Percentiles rank a stretch among this genome's conserved stretches.
Conservation (phyloP, 345 rosid genomes). For the Camelina neglecta region DNA sequence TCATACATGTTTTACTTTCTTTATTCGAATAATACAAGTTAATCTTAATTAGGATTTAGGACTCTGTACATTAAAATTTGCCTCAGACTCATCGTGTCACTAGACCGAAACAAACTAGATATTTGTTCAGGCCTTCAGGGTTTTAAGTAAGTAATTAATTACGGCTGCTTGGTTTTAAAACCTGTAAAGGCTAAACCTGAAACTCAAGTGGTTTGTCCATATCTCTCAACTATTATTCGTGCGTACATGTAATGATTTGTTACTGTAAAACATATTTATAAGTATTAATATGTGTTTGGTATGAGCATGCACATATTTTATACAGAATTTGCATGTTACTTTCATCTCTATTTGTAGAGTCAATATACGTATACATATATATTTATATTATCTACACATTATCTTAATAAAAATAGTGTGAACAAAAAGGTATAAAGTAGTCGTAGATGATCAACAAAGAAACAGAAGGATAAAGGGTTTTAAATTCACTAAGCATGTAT, state of each 20-base stretch:
- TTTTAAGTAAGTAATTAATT: background rate
- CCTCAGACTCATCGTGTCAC: no score
- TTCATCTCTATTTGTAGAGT: slow-evolving; percentile 30
- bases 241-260: slow-evolving; percentile 29
- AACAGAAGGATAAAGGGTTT: slow-evolving; percentile 2
- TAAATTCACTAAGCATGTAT: background rate
- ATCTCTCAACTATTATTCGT: slow-evolving; percentile 16
- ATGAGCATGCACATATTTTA: slow-evolving; percentile 32
- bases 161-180: slow-evolving; percentile 6
- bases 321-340: slow-evolving; percentile 28
- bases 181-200: slow-evolving; percentile 25
- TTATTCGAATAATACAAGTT: background rate
- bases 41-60: no score
- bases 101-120: no score
- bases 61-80: no score
- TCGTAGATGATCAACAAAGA: slow-evolving; percentile 21
- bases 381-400: slow-evolving; percentile 16
- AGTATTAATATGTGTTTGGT: slow-evolving; percentile 23
- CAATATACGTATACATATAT: background rate
- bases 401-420: slow-evolving; percentile 18
- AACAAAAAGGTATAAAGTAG: slow-evolving; percentile 31
- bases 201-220: slow-evolving; percentile 25
- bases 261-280: slow-evolving; percentile 9
- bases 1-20: background rate
- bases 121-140: background rate